Percentiles rank a stretch among this genome's conserved stretches.
These are phyloP conservation scores for Penicillium sumatraense DNA, from an alignment of 2,329 filamentous ascomycete genomes.

Conservation along the genomic window DNA sequence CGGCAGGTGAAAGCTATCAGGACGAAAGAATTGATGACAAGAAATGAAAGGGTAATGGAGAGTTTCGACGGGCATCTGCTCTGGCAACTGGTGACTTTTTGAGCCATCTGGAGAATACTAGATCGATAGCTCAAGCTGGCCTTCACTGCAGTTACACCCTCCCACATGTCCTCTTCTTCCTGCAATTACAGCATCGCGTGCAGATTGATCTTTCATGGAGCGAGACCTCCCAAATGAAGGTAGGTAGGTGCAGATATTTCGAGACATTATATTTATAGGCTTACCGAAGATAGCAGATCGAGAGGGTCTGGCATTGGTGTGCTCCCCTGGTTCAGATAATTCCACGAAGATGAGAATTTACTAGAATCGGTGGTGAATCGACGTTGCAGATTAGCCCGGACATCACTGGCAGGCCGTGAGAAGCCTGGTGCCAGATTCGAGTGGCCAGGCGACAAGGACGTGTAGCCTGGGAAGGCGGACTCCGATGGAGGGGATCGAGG, in stretches of 20 bases:
- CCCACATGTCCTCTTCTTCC: not conserved
- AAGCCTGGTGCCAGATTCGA: constrained; percentile 65
- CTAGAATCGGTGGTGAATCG: constrained; percentile 93
- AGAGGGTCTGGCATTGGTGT: constrained; percentile 58
- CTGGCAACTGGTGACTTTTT: not conserved
- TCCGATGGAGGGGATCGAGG: constrained; percentile 81
- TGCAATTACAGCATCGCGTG: no score
- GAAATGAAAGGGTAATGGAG: no score
- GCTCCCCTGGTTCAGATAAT: constrained; percentile 64
- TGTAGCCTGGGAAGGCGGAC: constrained; percentile 72
- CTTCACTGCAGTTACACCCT: not conserved
- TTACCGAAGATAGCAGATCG: constrained; percentile 60
- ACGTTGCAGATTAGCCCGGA: constrained; percentile 78
- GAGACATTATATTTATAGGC: constrained; percentile 25
- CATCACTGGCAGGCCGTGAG: constrained; percentile 64
- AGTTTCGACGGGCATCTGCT: not conserved
- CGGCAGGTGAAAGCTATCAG: not conserved
- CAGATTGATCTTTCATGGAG: not conserved
- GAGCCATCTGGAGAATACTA: not conserved
- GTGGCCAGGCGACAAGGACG: constrained; percentile 72
- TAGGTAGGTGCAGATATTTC: not conserved
- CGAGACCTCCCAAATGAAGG: not conserved
- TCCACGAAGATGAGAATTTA: constrained; percentile 73
- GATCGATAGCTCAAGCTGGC: not conserved
- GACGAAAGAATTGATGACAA: no score